phyloP scores from a whole-genome alignment of 305 asterid genomes.

The Lippia alba region DNA sequence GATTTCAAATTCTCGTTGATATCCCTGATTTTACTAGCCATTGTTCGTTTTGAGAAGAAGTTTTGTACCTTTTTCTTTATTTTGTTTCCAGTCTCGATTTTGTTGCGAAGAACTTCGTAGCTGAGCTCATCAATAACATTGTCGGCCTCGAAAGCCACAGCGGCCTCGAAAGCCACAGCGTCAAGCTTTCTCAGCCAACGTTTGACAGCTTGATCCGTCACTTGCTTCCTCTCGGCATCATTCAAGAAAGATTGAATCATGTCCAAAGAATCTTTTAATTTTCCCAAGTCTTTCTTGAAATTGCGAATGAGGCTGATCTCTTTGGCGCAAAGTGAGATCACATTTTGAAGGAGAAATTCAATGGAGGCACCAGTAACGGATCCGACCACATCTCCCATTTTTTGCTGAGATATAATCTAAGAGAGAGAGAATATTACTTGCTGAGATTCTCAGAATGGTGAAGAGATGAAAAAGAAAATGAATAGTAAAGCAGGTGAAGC shows the following conservation, averaged over 20 bases:
- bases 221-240: not conserved
- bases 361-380: not conserved
- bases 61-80: not conserved
- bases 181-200: slow-evolving; percentile 31
- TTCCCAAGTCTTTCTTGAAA: too few relatives aligned
- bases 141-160: slow-evolving; percentile 24
- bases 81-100: not conserved
- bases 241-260: not conserved
- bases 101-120: slow-evolving; percentile 1
- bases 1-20: slow-evolving; percentile 23
- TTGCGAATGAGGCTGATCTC: too few relatives aligned
- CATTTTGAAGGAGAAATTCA: slow-evolving; percentile 12
- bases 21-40: slow-evolving; percentile 27
- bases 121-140: not conserved
- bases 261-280: too few relatives aligned
- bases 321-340: too few relatives aligned
- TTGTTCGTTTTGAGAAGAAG: slow-evolving; percentile 9
- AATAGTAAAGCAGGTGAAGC: too few relatives aligned
- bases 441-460: too few relatives aligned
- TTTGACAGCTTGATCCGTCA: not conserved
- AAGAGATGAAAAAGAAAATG: too few relatives aligned
- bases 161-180: slow-evolving; percentile 18
- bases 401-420: too few relatives aligned
- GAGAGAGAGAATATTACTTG: too few relatives aligned
- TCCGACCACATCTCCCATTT: too few relatives aligned